Conservation (phyloP, 306 rosid genomes). For the Canavalia ensiformis region DNA sequence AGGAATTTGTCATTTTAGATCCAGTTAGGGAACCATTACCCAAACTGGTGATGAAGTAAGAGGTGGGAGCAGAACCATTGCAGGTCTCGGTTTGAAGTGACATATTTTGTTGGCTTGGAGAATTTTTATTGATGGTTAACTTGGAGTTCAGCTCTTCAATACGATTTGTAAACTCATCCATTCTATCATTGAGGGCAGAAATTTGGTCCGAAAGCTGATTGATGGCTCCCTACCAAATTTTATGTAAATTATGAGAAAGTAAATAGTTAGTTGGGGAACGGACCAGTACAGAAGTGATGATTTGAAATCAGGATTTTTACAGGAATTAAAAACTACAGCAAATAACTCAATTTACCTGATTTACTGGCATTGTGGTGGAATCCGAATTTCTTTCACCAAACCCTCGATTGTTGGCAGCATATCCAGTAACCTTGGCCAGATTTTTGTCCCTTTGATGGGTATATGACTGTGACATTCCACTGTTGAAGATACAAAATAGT, state of each 20-base stretch:
- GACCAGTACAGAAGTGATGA: slow-evolving; percentile 22
- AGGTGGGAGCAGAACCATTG: slow-evolving; percentile 88
- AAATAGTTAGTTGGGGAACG: neutral
- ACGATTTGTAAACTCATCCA: slow-evolving; percentile 90
- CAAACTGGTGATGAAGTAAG: slow-evolving; percentile 71
- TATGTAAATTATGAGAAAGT: slow-evolving; percentile 32
- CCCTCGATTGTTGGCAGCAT: slow-evolving; percentile 58
- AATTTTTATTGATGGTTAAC: slow-evolving; percentile 62
- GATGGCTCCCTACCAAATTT: slow-evolving; percentile 62
- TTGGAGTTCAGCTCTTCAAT: slow-evolving; percentile 89
- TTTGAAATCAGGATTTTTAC: slow-evolving; percentile 33
- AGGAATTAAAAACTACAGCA: slow-evolving; percentile 5
- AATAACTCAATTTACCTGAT: slow-evolving; percentile 63
- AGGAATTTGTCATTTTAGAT: slow-evolving; percentile 73
- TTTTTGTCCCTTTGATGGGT: slow-evolving; percentile 86
- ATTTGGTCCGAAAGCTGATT: slow-evolving; percentile 91
- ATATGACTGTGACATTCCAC: slow-evolving; percentile 90
- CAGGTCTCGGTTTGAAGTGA: slow-evolving; percentile 79
- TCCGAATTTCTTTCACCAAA: slow-evolving; percentile 76
- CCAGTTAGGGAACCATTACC: slow-evolving; percentile 79
- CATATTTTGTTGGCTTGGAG: slow-evolving; percentile 83
- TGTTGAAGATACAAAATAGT: slow-evolving; percentile 51
- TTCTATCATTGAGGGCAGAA: slow-evolving; percentile 89
- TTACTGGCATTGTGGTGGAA: slow-evolving; percentile 57
- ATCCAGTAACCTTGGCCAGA: slow-evolving; percentile 63